A percentile compares a stretch with the other conserved stretches of the same genome.
These are phyloP conservation scores for Carallia brachiata DNA, from an alignment of 345 rosid genomes.

Conservation along the genomic window DNA sequence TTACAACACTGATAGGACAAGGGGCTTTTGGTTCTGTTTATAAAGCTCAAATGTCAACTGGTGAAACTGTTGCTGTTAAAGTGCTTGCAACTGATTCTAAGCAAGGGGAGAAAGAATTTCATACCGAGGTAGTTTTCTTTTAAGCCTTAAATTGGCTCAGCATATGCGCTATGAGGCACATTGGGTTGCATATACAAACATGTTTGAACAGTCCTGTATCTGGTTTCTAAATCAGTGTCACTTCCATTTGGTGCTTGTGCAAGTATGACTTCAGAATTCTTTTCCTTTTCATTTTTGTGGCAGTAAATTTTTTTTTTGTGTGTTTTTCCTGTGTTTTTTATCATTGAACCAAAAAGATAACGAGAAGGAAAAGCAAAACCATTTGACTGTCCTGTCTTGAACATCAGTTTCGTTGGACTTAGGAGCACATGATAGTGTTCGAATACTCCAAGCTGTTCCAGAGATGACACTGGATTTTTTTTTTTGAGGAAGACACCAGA, in stretches of 20 bases:
- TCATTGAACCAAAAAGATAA: no score
- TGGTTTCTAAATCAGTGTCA: conserved; percentile 5
- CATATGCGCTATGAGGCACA: neutral
- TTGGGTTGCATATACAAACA: neutral
- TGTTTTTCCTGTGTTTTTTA: no score
- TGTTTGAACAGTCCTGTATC: neutral
- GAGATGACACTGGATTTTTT: no score
- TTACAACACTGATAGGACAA: conserved; percentile 85
- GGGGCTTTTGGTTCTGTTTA: conserved; percentile 99
- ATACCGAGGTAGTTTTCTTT: conserved; percentile 67
- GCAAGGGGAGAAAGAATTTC: conserved; percentile 99
- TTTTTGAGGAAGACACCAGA: no score
- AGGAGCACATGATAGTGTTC: no score
- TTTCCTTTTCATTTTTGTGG: neutral
- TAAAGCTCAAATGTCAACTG: conserved; percentile 90
- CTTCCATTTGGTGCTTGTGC: neutral
- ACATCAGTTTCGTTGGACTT: no score
- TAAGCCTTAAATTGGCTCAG: conserved; percentile 1
- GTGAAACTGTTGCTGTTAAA: conserved; percentile 91
- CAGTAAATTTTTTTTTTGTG: no score
- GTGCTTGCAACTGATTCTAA: conserved; percentile 94
- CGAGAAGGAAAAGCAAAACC: no score
- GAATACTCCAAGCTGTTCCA: no score
- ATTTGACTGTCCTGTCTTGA: no score
- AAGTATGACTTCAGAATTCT: neutral